These are phyloP conservation scores for Diospyros kaki DNA, from an alignment of 148 eudicot genomes.

Conservation along the genomic window DNA sequence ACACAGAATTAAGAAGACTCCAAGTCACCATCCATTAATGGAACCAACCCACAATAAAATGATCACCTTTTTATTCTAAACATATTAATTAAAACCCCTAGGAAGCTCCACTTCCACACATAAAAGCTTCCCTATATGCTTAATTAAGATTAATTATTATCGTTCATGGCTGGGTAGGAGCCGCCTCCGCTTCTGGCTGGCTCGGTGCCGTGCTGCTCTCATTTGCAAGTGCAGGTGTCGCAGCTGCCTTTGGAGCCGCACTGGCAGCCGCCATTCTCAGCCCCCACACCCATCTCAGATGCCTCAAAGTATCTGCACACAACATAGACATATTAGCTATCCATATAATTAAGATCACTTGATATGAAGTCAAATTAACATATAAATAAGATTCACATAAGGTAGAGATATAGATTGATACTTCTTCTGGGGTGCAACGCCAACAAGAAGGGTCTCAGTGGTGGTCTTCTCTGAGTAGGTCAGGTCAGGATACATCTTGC, in stretches of 20 bases:
- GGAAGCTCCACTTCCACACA: no score
- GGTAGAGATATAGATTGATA: slow-evolving; percentile 13
- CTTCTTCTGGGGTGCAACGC: slow-evolving; percentile 53
- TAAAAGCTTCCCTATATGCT: no score
- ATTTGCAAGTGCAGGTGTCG: slow-evolving; percentile 80
- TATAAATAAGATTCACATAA: neutral
- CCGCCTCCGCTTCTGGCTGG: neutral
- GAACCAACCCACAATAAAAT: no score
- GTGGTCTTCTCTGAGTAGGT: slow-evolving; percentile 37
- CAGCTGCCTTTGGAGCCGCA: slow-evolving; percentile 72
- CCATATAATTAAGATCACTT: neutral
- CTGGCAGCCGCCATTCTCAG: slow-evolving; percentile 73
- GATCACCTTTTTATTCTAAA: no score
- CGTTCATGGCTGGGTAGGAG: neutral
- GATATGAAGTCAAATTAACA: neutral
- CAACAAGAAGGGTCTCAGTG: slow-evolving; percentile 31
- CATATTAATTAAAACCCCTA: no score
- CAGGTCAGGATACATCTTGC: slow-evolving; percentile 67
- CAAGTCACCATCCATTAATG: no score
- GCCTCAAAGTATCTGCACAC: slow-evolving; percentile 32
- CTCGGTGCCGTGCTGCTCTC: slow-evolving; percentile 16
- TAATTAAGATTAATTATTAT: neutral
- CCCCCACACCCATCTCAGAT: slow-evolving; percentile 49
- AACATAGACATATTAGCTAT: neutral
- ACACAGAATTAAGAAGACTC: no score